Conservation (phyloP, 352 stramenopile species). For the Aphanomyces cochlioides region DNA sequence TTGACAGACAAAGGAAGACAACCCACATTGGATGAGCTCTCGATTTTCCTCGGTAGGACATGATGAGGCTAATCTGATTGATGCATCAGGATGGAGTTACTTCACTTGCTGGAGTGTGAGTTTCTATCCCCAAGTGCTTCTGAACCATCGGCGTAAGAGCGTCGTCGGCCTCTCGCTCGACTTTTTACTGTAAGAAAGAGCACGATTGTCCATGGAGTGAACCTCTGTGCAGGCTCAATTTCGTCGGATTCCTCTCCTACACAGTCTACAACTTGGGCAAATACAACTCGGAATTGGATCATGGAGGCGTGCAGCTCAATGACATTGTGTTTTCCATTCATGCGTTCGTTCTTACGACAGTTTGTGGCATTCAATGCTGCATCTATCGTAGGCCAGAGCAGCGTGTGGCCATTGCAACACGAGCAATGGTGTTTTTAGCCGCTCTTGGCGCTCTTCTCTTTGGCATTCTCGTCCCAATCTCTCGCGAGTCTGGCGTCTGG, state of each 20-base stretch:
- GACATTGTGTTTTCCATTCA: slow-evolving; percentile 32
- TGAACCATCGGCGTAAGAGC: background rate
- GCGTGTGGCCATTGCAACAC: background rate
- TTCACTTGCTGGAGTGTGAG: slow-evolving; percentile 32
- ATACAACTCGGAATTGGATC: slow-evolving; percentile 19
- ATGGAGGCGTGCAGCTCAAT: slow-evolving; percentile 25
- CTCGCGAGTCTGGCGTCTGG: background rate
- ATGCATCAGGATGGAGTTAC: slow-evolving; percentile 28
- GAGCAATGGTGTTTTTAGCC: background rate
- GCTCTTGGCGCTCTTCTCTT: slow-evolving; percentile 12
- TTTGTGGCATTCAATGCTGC: slow-evolving; percentile 23
- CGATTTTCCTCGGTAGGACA: slow-evolving; percentile 1
- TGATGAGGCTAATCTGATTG: background rate
- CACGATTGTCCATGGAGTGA: slow-evolving; percentile 28
- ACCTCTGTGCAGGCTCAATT: slow-evolving; percentile 22
- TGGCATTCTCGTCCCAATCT: slow-evolving; percentile 29
- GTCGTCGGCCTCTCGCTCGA: slow-evolving; percentile 27
- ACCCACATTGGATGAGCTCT: background rate
- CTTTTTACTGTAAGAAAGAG: slow-evolving; percentile 17
- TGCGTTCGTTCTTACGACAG: slow-evolving; percentile 27
- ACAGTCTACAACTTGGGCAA: slow-evolving; percentile 31
- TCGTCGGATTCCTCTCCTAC: slow-evolving; percentile 31
- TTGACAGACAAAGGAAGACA: background rate
- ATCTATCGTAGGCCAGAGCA: slow-evolving; percentile 22
- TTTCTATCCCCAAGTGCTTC: slow-evolving; percentile 31